Evolutionary conservation across 2,329 filamentous ascomycete species (phyloP), one percentile per base, ranked within the genome.

Genomic region (Sporothrix pseudoabietina): DNA sequence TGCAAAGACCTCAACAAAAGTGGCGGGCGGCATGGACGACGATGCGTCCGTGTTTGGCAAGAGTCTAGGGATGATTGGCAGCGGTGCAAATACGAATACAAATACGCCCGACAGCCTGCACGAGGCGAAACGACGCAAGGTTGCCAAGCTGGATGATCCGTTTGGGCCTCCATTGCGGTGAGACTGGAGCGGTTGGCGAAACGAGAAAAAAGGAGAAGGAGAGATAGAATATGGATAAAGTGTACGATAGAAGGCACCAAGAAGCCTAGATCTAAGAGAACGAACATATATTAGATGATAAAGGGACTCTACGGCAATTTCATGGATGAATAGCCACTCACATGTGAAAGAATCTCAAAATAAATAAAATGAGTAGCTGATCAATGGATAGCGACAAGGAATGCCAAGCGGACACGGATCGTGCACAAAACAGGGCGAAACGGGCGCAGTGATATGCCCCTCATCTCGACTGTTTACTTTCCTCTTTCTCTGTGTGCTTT

Each of bases 71-170:
- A 14, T 32, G 12, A 26, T 61, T 2, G 6, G 16, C 5, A 32
- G 78, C 10, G 77, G 71, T 26, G 71, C 71, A 8, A 65, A 65
- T 77, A 81, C 41, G 75, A 77, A n/a, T 78, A 81, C 26, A 6
- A 35, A 44, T 39, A 72, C 71, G 49, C 59, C 26, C 30, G 69
- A 71, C 32, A 35, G 52, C 14, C 61, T 57, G 41, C 75, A 75
- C 73, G 82, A 86, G 49, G 73, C 80, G 5, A 87, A 87, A 79
- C 82, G 85, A 69, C 80, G 84, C 71, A 86, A 85, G 76, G 79
- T 86, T 79, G 75, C 78, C 65, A 77, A 75, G 69, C 76, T 71
- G 41, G 84, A 84, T 39, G 85, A 87, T 76, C 81, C 83, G 0
- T 87, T 87, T 80, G 86, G 86, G 0, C 82, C 82, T 39, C 77